Percentiles rank a stretch among this genome's conserved stretches.
These are phyloP conservation scores for Poa pratensis DNA, from an alignment of 176 grass and related monocot species.

Conservation along the genomic window DNA sequence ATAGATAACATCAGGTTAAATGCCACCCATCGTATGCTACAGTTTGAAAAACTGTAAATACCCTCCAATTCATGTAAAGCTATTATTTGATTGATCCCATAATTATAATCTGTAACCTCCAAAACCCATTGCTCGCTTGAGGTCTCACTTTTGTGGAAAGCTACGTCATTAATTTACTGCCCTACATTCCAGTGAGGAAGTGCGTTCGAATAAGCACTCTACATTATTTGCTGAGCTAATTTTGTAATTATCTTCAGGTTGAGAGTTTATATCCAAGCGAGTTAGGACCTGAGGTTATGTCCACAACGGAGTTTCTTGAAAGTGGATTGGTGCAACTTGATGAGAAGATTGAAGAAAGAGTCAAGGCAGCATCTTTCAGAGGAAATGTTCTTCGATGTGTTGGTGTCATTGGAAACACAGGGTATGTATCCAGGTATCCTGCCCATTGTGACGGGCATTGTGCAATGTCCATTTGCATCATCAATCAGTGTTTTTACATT, in stretches of 20 bases:
- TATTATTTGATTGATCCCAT: neutral
- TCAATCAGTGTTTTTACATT: neutral
- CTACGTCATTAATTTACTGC: neutral
- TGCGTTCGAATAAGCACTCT: neutral
- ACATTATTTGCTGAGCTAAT: neutral
- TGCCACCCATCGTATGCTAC: neutral
- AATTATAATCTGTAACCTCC: neutral
- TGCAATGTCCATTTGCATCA: neutral
- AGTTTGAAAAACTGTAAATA: neutral
- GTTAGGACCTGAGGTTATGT: slow-evolving; percentile 70
- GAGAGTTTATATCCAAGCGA: slow-evolving; percentile 90
- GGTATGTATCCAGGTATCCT: slow-evolving; percentile 51
- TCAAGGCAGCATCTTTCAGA: slow-evolving; percentile 67
- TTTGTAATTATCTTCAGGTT: slow-evolving; percentile 58
- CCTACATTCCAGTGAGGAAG: neutral
- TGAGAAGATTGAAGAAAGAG: slow-evolving; percentile 70
- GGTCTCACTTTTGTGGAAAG: neutral
- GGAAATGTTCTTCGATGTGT: slow-evolving; percentile 93
- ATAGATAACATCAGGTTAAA: slow-evolving; percentile 1
- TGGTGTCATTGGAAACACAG: slow-evolving; percentile 59
- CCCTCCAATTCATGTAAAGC: neutral
- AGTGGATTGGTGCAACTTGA: slow-evolving; percentile 71
- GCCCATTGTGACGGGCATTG: neutral
- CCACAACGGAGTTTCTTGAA: slow-evolving; percentile 69
- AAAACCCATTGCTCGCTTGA: neutral